Evolutionary conservation across 768 basidiomycete genomes (phyloP), one percentile per base, ranked within the genome.

Genomic region (Naganishia onofrii): DNA sequence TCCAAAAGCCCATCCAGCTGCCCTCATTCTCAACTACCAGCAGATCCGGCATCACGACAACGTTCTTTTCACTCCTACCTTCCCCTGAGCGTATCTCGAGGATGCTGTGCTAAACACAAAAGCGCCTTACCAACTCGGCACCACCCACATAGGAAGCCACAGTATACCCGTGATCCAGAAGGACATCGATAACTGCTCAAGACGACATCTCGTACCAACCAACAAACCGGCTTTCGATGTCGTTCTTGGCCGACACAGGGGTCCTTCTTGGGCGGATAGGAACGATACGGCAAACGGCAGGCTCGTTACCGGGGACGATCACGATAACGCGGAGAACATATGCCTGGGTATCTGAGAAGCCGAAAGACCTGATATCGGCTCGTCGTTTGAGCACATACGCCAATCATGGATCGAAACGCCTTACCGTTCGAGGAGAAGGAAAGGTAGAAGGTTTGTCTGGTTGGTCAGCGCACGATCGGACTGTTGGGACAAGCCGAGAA

Each of bases 231-330:
- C 32, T 23, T n/a, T 23, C n/a, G 19, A 58, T 58, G 57, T 31
- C 57, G 6, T 36, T 58, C n/a, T 13, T 58, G 8, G 19, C 21
- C 9, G 57, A 58, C 13, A 38, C 57, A 7, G 8, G 57, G 34
- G 34, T 38, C 34, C 57, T 58, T 23, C 13, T 58, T 17, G 57
- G 57, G 32, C 57, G 57, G 2, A 38, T 58, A 23, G 57, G 31
- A 3, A 23, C 15, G 7, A 42, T 42, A 42, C 9, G 42, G 48
- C n/a, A 51, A 51, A 51, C 48, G 42, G 13, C 48, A 23, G 23
- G 48, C 4, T 17, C 48, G 48, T 12, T 51, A 13, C 48, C 48
- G n/a, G n/a, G n/a, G n/a, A n/a, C n/a, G n/a, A n/a, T n/a, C 7
- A 42, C 42, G n/a, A 51, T n/a, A 13, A 51, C 12, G 12, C 48